Evolutionary conservation across 805 yeast genomes (phyloP), one percentile per base, ranked within the genome.

Genomic region (Candida verbasci): DNA sequence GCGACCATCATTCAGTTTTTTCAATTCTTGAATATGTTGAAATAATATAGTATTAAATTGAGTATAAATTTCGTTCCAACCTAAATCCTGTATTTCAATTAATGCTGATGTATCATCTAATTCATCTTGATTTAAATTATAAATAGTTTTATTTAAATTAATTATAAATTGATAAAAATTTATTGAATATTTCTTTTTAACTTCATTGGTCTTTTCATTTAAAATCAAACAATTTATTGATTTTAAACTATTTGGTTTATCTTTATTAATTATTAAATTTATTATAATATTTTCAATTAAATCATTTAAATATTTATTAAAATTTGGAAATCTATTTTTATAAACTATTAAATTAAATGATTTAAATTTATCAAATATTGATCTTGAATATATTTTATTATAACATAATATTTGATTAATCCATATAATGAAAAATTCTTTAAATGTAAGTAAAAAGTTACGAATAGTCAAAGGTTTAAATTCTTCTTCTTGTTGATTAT

Each of bases 361-460:
- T 17, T 66, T 62, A 3, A 59, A 57, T 9, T 52, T 49, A 16
- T 57, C 61, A 49, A 74, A 84, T 0, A 80, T 63, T 34, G 62
- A 69, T 1, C 39, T 47, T 0, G 81, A 81, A 46, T 83, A 83
- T 0, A 83, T 55, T 1, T 56, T 50, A 31, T 78, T 67, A 34
- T 70, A 57, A 50, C 72, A 80, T 33, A 81, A 54, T 1, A 81
- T 62, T 28, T 76, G 76, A 41, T 80, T 81, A 8, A 75, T 49
- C 59, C 73, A 67, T 1, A 71, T 74, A 3, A 62, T 56, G 9
- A 80, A 41, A 35, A 78, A 70, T 47, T 77, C 82, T 20, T 70
- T 55, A 5, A 78, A 38, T 5, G 66, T 47, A 2, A 56, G 40
- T 6, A 68, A 35, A 6, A 70, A 47, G 23, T 48, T 52, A 20